Evolutionary conservation across 1,284 basidiomycete genomes (phyloP), one percentile per base, ranked within the genome.

Genomic region (Omphalotus olearius): DNA sequence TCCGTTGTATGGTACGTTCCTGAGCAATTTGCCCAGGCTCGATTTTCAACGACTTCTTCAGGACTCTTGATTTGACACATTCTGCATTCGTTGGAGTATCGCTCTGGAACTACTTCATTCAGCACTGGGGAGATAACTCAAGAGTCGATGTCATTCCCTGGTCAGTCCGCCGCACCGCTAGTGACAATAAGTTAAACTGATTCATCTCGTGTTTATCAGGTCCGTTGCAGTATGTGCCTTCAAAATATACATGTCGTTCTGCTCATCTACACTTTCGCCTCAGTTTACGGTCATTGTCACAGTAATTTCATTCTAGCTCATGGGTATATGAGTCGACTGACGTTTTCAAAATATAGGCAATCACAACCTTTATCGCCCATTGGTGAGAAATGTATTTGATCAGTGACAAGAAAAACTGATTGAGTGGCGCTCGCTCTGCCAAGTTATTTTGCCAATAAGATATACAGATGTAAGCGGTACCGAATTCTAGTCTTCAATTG

Each of bases 221-320:
- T 67, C 69, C 26, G 60, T 78, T 23, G 70, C 73, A 16, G 76
- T 78, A 53, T 35, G 75, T 66, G 7, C 4, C 33, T 26, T 49
- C 11, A 13, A 6, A 4, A 6, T 26, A 6, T 35, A 28, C 16
- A 38, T 4, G 20, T 23, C 53, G 45, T 20, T 59, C 40, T 41
- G 25, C 20, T 38, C 6, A 16, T 11, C 45, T 16, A 6, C 26
- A 16, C n/a, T 1, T 28, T 39, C 10, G 5, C 9, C 6, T 20
- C 48, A 80, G 79, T 52, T 77, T 39, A 75, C 77, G 3, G 70
- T 78, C 25, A 66, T 69, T 11, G 60, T 63, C 33, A 80, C 79
- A 6, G 77, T 75, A 61, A 58, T 66, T 13, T 30, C 45, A 16
- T 38, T 44, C 6, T 45, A 35, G 5, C 25, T 14, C 25, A 42